phyloP scores from a whole-genome alignment of 169 alveolate genomes.

The Eimeria praecox region DNA sequence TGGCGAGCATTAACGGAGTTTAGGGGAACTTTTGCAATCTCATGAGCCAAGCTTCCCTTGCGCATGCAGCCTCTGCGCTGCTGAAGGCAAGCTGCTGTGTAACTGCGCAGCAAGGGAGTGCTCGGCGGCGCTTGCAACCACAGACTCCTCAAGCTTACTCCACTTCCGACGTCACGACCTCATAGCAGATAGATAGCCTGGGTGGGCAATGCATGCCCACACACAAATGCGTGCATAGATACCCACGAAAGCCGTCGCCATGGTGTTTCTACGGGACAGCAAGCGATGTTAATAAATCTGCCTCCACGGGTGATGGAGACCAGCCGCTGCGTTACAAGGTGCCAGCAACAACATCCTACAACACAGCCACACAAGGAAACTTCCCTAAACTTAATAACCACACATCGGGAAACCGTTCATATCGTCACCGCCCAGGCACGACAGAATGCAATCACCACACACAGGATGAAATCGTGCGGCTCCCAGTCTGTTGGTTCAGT shows the following conservation, averaged over 20 bases:
- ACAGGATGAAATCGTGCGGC: background rate
- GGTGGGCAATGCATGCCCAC: background rate
- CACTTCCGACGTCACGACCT: background rate
- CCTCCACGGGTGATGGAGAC: background rate
- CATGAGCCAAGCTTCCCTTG: background rate
- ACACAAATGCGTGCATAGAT: background rate
- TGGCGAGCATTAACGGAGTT: background rate
- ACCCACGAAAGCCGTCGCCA: constrained; percentile 17
- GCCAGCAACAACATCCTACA: constrained; percentile 24
- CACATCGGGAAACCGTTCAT: too few species aligned
- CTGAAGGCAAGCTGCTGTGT: constrained; percentile 12
- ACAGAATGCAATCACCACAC: background rate
- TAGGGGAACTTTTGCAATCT: background rate
- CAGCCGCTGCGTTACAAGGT: background rate
- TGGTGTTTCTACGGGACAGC: constrained; percentile 4
- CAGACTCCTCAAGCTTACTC: background rate
- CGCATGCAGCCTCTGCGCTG: constrained; percentile 18
- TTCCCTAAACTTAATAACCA: background rate
- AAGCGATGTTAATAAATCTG: background rate
- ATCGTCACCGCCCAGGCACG: background rate
- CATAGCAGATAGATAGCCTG: background rate
- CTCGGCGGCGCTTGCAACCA: background rate
- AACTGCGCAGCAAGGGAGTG: background rate
- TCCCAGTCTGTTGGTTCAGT: background rate
- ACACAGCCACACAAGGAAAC: background rate